A percentile compares a stretch with the other conserved stretches of the same genome.
phyloP scores from a whole-genome alignment of 352 stramenopile species.

The Phytopythium cucurbitacearum region DNA sequence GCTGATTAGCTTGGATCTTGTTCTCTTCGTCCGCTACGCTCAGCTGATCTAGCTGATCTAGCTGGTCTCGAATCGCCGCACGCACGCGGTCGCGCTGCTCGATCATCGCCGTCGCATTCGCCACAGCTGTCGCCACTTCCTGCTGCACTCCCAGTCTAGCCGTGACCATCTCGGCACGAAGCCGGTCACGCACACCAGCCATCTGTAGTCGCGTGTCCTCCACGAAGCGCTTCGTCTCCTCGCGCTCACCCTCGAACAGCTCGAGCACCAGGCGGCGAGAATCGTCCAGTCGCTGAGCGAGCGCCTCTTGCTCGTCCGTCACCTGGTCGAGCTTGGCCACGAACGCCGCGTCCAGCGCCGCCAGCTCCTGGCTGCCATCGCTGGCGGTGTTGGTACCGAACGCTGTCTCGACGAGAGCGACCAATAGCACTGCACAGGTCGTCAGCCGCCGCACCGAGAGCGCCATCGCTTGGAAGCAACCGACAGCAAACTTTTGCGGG shows the following conservation, averaged over 20 bases:
- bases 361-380: not conserved
- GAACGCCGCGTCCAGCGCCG: constrained; percentile 4
- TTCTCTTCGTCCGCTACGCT: not conserved
- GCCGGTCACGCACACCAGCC: constrained; percentile 4
- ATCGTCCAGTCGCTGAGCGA: constrained; percentile 17
- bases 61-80: not conserved
- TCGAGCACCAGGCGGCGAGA: constrained; percentile 9
- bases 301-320: constrained; percentile 6
- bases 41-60: not conserved
- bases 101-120: constrained; percentile 14
- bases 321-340: constrained; percentile 10
- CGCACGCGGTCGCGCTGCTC: constrained; percentile 9
- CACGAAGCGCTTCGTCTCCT: constrained; percentile 14
- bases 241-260: constrained; percentile 18
- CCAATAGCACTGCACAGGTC: not conserved
- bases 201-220: constrained; percentile 17
- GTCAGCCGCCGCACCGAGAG: too few species aligned
- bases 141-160: constrained; percentile 11
- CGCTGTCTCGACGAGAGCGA: not conserved
- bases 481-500: too few species aligned
- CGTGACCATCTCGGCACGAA: constrained; percentile 8
- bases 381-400: not conserved
- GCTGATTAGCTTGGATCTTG: not conserved
- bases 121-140: constrained; percentile 4
- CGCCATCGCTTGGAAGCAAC: too few species aligned